Evolutionary conservation across 202 grass and related monocot genomes (phyloP).

Genomic region (Saccharum hybrid): DNA sequence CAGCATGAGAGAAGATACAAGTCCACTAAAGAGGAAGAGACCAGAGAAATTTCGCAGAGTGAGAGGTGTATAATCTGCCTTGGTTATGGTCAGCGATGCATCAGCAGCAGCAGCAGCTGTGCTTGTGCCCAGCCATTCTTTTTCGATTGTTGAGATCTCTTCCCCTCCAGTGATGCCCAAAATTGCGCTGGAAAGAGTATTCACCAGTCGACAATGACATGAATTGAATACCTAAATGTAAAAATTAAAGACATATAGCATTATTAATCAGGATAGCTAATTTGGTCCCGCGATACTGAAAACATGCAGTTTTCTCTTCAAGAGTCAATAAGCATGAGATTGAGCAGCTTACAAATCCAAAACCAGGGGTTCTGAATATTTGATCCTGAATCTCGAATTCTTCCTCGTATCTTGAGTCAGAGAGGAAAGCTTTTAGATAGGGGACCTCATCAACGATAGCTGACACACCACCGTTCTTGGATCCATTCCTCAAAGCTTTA

Average conservation of each 20-base stretch:
- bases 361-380: too few species aligned
- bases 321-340: neutral
- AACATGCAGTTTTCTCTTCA: neutral
- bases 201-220: slow-evolving; percentile 46
- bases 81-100: neutral
- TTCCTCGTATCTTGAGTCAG: too few species aligned
- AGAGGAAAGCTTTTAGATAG: too few species aligned
- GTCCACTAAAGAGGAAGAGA: slow-evolving; percentile 63
- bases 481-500: slow-evolving; percentile 53
- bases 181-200: slow-evolving; percentile 57
- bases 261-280: neutral
- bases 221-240: slow-evolving; percentile 48
- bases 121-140: slow-evolving; percentile 37
- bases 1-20: slow-evolving; percentile 52
- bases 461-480: slow-evolving; percentile 54
- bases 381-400: too few species aligned
- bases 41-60: slow-evolving; percentile 55
- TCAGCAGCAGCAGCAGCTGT: neutral
- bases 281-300: neutral
- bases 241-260: neutral
- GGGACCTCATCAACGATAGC: slow-evolving; percentile 61
- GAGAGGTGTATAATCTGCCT: slow-evolving; percentile 38
- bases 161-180: slow-evolving; percentile 52
- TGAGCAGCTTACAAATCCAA: slow-evolving; percentile 61
- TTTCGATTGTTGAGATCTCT: slow-evolving; percentile 41